Conservation (phyloP, 116 monocot genomes). For the Zostera marina region DNA sequence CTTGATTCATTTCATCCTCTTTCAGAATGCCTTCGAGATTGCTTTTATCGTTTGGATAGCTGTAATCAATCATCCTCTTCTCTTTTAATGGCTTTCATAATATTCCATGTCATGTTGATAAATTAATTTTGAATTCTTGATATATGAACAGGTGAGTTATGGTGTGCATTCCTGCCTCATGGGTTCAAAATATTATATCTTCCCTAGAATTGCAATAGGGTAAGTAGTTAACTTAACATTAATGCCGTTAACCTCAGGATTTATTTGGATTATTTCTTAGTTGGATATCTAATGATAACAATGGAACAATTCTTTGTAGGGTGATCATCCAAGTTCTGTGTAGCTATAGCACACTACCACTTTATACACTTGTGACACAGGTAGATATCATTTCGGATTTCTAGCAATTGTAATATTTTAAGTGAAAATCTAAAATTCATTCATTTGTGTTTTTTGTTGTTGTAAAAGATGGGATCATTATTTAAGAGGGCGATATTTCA, state of each 20-base stretch:
- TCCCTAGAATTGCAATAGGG: conserved; percentile 50
- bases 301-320: conserved; percentile 10
- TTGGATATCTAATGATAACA: neutral
- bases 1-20: conserved; percentile 25
- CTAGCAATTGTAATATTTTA: neutral
- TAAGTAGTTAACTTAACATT: conserved; percentile 6
- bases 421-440: too few species aligned
- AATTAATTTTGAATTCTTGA: neutral
- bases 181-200: conserved; percentile 18
- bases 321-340: conserved; percentile 39
- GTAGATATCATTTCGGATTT: conserved; percentile 6
- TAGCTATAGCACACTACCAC: conserved; percentile 66
- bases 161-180: conserved; percentile 59
- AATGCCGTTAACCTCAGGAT: neutral
- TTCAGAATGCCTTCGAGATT: conserved; percentile 26
- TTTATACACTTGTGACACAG: conserved; percentile 72
- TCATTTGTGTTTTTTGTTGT: neutral
- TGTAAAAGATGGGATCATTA: conserved; percentile 51
- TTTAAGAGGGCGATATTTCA: conserved; percentile 47
- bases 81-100: neutral
- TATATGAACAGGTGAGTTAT: conserved; percentile 19
- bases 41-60: conserved; percentile 21
- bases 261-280: neutral
- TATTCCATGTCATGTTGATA: neutral
- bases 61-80: conserved; percentile 4